Conservation (phyloP, 148 eudicot genomes). For the Limonium bicolor region DNA sequence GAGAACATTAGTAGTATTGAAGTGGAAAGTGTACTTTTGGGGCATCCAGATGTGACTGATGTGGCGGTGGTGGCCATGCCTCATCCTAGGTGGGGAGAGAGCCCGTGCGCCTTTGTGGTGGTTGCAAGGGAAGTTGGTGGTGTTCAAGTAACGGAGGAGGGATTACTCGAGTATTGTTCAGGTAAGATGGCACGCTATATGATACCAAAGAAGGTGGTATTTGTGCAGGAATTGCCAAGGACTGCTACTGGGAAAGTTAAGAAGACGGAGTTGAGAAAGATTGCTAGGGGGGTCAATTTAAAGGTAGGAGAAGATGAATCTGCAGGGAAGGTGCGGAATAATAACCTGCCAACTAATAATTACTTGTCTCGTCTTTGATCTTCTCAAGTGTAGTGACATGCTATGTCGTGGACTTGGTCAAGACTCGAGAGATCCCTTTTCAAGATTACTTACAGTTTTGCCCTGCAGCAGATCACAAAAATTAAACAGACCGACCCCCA, state of each 20-base stretch:
- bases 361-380: too few species aligned
- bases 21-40: constrained; percentile 20
- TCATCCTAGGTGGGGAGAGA: constrained; percentile 40
- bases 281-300: neutral
- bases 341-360: too few species aligned
- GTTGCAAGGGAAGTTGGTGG: constrained; percentile 11
- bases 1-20: constrained; percentile 36
- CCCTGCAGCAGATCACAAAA: too few species aligned
- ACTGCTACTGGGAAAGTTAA: constrained; percentile 28
- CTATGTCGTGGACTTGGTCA: too few species aligned
- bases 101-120: constrained; percentile 38
- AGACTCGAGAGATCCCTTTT: too few species aligned
- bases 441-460: too few species aligned
- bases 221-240: constrained; percentile 24
- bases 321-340: too few species aligned
- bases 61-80: constrained; percentile 37
- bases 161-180: constrained; percentile 19
- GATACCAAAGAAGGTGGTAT: constrained; percentile 28
- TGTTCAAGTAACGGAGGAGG: constrained; percentile 10
- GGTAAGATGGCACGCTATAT: constrained; percentile 30
- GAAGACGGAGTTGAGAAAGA: constrained; percentile 14
- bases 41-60: constrained; percentile 23
- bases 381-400: too few species aligned
- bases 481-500: too few species aligned
- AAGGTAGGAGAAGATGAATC: neutral